phyloP scores from a whole-genome alignment of 2,329 filamentous ascomycete species.

The Aspergillus spinulosporus region DNA sequence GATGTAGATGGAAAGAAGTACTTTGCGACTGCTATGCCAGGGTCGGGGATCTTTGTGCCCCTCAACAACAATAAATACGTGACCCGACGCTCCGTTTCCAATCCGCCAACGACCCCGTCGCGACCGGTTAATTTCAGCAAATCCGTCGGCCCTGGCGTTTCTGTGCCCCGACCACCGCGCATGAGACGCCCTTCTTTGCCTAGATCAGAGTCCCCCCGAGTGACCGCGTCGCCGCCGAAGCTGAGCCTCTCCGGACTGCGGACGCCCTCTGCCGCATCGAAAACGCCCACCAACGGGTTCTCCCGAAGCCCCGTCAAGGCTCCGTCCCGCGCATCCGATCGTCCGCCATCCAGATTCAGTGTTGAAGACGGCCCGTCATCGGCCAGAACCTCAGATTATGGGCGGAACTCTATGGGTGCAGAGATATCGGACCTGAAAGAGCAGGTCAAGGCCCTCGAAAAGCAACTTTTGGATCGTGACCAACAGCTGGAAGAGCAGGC shows the following conservation, averaged over 20 bases:
- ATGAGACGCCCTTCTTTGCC: slow-evolving; percentile 72
- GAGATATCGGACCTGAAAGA: slow-evolving; percentile 56
- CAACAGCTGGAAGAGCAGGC: slow-evolving; percentile 87
- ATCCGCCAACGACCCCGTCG: slow-evolving; percentile 62
- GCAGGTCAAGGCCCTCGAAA: slow-evolving; percentile 70
- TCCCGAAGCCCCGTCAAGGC: slow-evolving; percentile 43
- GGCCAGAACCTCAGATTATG: slow-evolving; percentile 34
- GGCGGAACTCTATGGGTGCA: slow-evolving; percentile 26
- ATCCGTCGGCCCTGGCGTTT: slow-evolving; percentile 73
- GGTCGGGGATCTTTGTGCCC: slow-evolving; percentile 91
- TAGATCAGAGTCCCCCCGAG: slow-evolving; percentile 79
- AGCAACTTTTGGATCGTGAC: slow-evolving; percentile 79
- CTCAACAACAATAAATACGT: slow-evolving; percentile 68
- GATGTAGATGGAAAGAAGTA: slow-evolving; percentile 87
- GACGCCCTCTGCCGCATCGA: slow-evolving; percentile 52
- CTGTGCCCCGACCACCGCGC: slow-evolving; percentile 64
- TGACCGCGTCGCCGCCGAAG: slow-evolving; percentile 58
- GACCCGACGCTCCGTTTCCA: slow-evolving; percentile 54
- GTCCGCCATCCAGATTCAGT: slow-evolving; percentile 42
- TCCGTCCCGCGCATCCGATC: slow-evolving; percentile 40
- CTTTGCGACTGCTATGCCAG: slow-evolving; percentile 74
- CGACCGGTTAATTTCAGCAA: slow-evolving; percentile 82
- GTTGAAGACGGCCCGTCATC: slow-evolving; percentile 39
- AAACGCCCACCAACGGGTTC: slow-evolving; percentile 45
- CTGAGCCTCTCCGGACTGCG: slow-evolving; percentile 57